Conservation (phyloP, 2,329 filamentous ascomycete genomes). For the Curvularia spicifera region DNA sequence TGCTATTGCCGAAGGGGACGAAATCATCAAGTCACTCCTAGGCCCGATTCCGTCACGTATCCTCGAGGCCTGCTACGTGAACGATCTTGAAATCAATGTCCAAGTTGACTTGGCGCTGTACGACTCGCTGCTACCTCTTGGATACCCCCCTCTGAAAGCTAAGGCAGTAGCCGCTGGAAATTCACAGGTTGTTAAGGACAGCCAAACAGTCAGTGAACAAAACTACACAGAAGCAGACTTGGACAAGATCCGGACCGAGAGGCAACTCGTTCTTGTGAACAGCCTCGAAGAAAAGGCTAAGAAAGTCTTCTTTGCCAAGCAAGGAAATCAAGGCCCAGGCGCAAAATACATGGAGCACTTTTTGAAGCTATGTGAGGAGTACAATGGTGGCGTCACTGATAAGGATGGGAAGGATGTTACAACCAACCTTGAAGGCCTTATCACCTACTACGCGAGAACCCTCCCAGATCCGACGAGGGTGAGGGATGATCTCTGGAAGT, state of each 20-base stretch:
- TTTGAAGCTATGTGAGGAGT: constrained; percentile 82
- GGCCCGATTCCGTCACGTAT: constrained; percentile 84
- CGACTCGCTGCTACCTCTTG: constrained; percentile 87
- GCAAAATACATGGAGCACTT: constrained; percentile 77
- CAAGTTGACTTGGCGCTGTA: constrained; percentile 84
- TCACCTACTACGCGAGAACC: constrained; percentile 74
- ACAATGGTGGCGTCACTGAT: constrained; percentile 84
- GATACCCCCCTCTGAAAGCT: constrained; percentile 74
- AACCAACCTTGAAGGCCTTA: constrained; percentile 71
- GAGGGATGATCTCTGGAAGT: constrained; percentile 81
- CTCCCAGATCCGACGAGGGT: constrained; percentile 78
- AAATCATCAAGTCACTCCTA: constrained; percentile 75
- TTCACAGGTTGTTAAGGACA: constrained; percentile 67
- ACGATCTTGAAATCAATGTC: constrained; percentile 84
- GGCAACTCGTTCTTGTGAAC: constrained; percentile 81
- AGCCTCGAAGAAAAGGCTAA: constrained; percentile 79
- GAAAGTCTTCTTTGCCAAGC: constrained; percentile 86
- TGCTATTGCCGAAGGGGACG: constrained; percentile 83
- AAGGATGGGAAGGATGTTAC: constrained; percentile 72
- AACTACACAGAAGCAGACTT: constrained; percentile 62
- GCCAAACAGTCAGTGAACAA: constrained; percentile 56
- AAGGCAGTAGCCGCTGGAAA: constrained; percentile 58
- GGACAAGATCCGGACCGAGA: constrained; percentile 80
- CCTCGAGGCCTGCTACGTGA: constrained; percentile 86
- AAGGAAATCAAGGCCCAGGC: constrained; percentile 76